phyloP scores from a whole-genome alignment of 164 flowering plant genomes.

The Vitis rupestris region DNA sequence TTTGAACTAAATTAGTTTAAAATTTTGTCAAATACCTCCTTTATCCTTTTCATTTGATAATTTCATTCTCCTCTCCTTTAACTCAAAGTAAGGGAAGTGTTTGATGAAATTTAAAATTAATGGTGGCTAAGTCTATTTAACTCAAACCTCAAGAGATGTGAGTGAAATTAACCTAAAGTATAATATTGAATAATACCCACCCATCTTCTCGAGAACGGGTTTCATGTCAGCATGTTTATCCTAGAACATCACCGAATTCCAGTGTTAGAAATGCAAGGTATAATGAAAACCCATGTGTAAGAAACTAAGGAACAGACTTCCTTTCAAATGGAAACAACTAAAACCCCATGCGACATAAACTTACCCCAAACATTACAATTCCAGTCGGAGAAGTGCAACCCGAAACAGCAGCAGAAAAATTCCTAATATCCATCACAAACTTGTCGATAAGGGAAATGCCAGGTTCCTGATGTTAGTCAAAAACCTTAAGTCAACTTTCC shows the following conservation, averaged over 20 bases:
- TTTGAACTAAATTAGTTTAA: too few species aligned
- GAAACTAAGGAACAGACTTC: background rate
- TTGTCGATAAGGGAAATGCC: constrained; percentile 26
- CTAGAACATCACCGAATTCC: constrained; percentile 24
- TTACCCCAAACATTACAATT: constrained; percentile 65
- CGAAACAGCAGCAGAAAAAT: constrained; percentile 46
- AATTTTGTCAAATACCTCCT: too few species aligned
- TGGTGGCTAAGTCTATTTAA: too few species aligned
- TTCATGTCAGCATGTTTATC: constrained; percentile 34
- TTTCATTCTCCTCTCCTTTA: too few species aligned
- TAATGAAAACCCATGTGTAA: background rate
- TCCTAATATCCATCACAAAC: constrained; percentile 52
- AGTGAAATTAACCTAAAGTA: background rate
- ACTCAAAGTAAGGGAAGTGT: too few species aligned
- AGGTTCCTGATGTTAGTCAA: constrained; percentile 24
- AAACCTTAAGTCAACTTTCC: constrained; percentile 4
- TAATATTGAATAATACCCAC: constrained; percentile 32
- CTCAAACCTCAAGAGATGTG: background rate
- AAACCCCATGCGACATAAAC: constrained; percentile 3
- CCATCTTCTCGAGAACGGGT: constrained; percentile 48
- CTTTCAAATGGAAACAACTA: background rate
- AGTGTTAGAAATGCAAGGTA: constrained; percentile 3
- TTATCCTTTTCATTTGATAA: too few species aligned
- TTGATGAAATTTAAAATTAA: too few species aligned
- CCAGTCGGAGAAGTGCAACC: constrained; percentile 47